Conservation (phyloP, 2,329 filamentous ascomycete species). For the Phialocephala subalpina region DNA sequence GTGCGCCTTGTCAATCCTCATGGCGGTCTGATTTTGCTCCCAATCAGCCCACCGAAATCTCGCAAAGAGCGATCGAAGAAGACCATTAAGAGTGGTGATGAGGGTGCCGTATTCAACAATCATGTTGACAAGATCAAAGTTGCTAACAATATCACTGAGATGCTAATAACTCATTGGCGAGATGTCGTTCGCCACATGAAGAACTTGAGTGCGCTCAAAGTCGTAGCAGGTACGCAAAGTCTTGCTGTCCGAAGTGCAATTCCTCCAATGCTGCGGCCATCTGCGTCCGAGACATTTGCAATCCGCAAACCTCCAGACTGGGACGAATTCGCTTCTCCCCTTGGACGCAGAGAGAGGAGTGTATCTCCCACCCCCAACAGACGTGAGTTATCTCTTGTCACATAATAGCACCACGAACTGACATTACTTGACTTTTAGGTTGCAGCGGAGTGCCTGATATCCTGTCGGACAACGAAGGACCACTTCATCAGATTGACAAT, state of each 20-base stretch:
- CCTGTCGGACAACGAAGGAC: neutral
- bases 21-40: constrained; percentile 39
- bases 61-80: constrained; percentile 51
- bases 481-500: constrained; percentile 19
- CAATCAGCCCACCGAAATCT: constrained; percentile 49
- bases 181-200: constrained; percentile 69
- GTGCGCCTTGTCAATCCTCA: constrained; percentile 40
- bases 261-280: constrained; percentile 46
- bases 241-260: constrained; percentile 27
- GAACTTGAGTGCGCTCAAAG: constrained; percentile 46
- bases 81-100: constrained; percentile 32
- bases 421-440: constrained; percentile 13
- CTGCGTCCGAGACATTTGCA: constrained; percentile 51
- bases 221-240: constrained; percentile 23
- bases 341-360: constrained; percentile 35
- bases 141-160: constrained; percentile 67
- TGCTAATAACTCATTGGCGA: constrained; percentile 72
- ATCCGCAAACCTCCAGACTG: constrained; percentile 50
- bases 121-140: constrained; percentile 63
- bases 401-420: neutral
- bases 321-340: constrained; percentile 36
- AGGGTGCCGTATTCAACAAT: constrained; percentile 34
- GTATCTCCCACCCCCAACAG: constrained; percentile 47
- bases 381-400: constrained; percentile 40
- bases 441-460: constrained; percentile 4